A percentile compares a stretch with the other conserved stretches of the same genome.
Evolutionary conservation across 2,329 filamentous ascomycete species (phyloP).

Genomic region (Harringtonia aguacate): DNA sequence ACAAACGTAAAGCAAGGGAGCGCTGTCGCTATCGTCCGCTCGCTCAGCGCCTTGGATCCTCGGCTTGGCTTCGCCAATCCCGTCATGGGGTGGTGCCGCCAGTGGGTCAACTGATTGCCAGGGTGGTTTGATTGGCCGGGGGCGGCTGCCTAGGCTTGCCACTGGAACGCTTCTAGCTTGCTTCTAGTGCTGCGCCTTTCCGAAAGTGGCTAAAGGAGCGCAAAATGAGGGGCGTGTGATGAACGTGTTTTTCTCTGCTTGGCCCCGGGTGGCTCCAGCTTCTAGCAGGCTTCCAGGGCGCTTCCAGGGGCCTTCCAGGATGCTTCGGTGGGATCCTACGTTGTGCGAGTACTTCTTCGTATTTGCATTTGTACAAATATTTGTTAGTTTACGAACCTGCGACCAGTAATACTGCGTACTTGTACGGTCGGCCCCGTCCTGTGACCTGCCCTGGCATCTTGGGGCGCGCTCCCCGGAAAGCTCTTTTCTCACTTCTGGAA

Average conservation of each 20-base stretch:
- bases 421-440: too few species aligned
- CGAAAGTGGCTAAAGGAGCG: neutral
- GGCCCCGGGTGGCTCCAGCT: neutral
- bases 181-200: constrained; percentile 21
- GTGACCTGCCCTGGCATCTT: too few species aligned
- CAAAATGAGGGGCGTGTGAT: constrained; percentile 4
- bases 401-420: too few species aligned
- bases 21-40: too few species aligned
- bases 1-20: too few species aligned
- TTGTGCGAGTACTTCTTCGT: too few species aligned
- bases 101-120: neutral
- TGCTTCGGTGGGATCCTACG: neutral
- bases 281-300: too few species aligned
- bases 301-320: neutral
- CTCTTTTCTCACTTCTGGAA: too few species aligned
- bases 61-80: neutral
- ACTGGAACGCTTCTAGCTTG: constrained; percentile 23
- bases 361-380: too few species aligned
- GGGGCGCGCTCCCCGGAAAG: too few species aligned
- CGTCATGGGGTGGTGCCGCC: neutral
- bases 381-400: too few species aligned
- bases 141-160: constrained; percentile 1
- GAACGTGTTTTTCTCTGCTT: neutral
- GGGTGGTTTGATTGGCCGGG: neutral
- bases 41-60: too few species aligned